Percentiles rank a stretch among this genome's conserved stretches.
Evolutionary conservation across 495 filamentous ascomycete genomes (phyloP).

Genomic region (Trichocladium uniseriatum): DNA sequence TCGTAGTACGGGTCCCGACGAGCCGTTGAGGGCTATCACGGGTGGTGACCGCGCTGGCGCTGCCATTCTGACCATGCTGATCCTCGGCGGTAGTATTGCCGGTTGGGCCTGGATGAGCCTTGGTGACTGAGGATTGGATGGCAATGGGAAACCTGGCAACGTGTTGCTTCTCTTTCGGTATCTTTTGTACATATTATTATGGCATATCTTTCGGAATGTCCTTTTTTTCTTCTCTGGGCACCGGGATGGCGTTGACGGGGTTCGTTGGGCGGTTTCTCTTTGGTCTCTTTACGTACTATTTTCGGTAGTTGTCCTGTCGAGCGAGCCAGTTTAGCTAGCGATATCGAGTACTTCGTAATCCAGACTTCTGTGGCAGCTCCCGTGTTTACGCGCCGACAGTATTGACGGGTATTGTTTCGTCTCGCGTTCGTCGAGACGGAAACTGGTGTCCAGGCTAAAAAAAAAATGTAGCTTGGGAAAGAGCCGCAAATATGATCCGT

Average conservation of each 20-base stretch:
- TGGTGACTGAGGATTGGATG: slow-evolving; percentile 12
- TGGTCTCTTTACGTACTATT: neutral
- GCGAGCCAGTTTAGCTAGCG: too few species aligned
- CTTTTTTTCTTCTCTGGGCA: neutral
- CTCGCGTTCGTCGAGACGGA: too few species aligned
- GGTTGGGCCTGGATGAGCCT: slow-evolving; percentile 24
- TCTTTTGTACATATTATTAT: neutral
- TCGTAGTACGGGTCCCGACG: slow-evolving; percentile 4
- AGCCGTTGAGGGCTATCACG: slow-evolving; percentile 16
- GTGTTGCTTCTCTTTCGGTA: neutral
- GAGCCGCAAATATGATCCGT: too few species aligned
- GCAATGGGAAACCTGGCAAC: neutral
- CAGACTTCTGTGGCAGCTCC: too few species aligned
- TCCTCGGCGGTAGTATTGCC: slow-evolving; percentile 14
- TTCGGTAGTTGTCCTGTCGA: neutral
- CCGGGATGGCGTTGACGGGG: neutral
- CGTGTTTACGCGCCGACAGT: neutral
- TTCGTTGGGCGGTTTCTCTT: neutral
- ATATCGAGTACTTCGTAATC: too few species aligned
- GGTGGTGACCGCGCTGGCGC: slow-evolving; percentile 21
- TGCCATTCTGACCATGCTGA: slow-evolving; percentile 21
- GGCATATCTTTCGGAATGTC: neutral
- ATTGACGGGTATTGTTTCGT: neutral
- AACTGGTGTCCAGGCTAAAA: too few species aligned
- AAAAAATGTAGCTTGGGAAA: too few species aligned